Conservation (phyloP, 2,329 filamentous ascomycete species). For the Ramularia endophylla region DNA sequence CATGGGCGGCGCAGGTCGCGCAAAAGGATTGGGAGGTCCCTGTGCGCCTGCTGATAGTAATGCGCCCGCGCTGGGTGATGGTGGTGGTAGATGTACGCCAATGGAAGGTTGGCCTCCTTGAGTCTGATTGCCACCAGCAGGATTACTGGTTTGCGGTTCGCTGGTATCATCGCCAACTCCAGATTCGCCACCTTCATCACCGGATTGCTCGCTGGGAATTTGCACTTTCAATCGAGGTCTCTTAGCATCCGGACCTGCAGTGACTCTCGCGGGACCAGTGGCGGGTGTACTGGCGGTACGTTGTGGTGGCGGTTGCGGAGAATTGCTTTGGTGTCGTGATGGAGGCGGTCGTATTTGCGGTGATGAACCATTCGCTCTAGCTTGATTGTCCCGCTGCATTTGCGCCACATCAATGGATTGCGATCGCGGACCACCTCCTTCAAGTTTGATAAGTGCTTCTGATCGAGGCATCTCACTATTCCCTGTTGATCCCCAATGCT, state of each 20-base stretch:
- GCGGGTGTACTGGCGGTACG: slow-evolving; percentile 55
- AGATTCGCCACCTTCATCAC: slow-evolving; percentile 66
- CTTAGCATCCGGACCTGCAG: slow-evolving; percentile 60
- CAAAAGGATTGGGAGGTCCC: slow-evolving; percentile 93
- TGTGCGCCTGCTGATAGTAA: slow-evolving; percentile 85
- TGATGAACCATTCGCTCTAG: slow-evolving; percentile 42
- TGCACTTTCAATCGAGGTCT: slow-evolving; percentile 86
- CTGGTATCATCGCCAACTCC: slow-evolving; percentile 53
- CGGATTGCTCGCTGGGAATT: slow-evolving; percentile 83
- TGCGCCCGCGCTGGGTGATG: slow-evolving; percentile 81
- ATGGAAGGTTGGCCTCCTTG: slow-evolving; percentile 37
- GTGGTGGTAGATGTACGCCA: slow-evolving; percentile 81
- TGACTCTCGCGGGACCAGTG: slow-evolving; percentile 66
- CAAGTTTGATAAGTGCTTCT: slow-evolving; percentile 40
- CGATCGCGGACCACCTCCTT: slow-evolving; percentile 44
- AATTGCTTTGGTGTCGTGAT: slow-evolving; percentile 18
- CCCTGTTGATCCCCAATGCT: slow-evolving; percentile 61
- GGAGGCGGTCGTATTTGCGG: slow-evolving; percentile 30
- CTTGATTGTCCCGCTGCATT: slow-evolving; percentile 44
- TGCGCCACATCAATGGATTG: slow-evolving; percentile 60
- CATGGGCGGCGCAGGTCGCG: slow-evolving; percentile 71
- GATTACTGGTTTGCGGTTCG: slow-evolving; percentile 32
- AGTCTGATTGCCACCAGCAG: slow-evolving; percentile 37
- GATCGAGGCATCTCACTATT: slow-evolving; percentile 42
- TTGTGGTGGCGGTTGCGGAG: slow-evolving; percentile 36